A percentile compares a stretch with the other conserved stretches of the same genome.
Conservation (phyloP, 164 flowering plant species). For the Nymphaea thermarum region DNA sequence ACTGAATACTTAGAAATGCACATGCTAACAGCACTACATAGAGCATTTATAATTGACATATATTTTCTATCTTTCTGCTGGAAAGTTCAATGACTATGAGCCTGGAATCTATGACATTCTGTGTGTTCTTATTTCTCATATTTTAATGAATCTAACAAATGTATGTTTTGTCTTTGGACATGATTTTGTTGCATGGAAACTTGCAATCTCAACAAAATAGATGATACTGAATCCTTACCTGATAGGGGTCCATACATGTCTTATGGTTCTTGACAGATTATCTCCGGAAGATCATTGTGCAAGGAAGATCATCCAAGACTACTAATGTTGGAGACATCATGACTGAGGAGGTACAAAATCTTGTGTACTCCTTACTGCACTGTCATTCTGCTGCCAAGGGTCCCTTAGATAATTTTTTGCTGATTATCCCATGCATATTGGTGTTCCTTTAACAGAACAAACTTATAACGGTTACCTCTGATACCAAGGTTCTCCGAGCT, state of each 20-base stretch:
- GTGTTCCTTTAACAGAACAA: slow-evolving; percentile 51
- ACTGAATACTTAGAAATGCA: too few species aligned
- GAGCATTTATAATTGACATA: too few species aligned
- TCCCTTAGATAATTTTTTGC: background rate
- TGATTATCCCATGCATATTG: background rate
- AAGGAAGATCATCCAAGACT: slow-evolving; percentile 96
- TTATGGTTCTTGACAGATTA: slow-evolving; percentile 41
- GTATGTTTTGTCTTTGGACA: too few species aligned
- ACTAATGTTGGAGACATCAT: slow-evolving; percentile 98
- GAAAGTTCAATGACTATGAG: too few species aligned
- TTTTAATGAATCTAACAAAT: too few species aligned
- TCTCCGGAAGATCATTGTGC: slow-evolving; percentile 95
- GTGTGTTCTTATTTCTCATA: too few species aligned
- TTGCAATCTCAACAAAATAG: background rate
- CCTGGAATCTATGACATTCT: too few species aligned
- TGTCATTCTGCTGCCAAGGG: background rate
- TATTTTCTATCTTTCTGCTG: too few species aligned
- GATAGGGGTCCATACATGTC: background rate
- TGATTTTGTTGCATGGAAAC: background rate
- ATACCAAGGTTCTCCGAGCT: slow-evolving; percentile 84
- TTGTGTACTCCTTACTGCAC: background rate
- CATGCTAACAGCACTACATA: too few species aligned
- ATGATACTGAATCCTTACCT: background rate
- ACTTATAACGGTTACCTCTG: slow-evolving; percentile 91
- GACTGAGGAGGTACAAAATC: slow-evolving; percentile 85